Percentiles rank a stretch among this genome's conserved stretches.
Conservation (phyloP, 164 flowering plant species). For the Vitis labrusca region DNA sequence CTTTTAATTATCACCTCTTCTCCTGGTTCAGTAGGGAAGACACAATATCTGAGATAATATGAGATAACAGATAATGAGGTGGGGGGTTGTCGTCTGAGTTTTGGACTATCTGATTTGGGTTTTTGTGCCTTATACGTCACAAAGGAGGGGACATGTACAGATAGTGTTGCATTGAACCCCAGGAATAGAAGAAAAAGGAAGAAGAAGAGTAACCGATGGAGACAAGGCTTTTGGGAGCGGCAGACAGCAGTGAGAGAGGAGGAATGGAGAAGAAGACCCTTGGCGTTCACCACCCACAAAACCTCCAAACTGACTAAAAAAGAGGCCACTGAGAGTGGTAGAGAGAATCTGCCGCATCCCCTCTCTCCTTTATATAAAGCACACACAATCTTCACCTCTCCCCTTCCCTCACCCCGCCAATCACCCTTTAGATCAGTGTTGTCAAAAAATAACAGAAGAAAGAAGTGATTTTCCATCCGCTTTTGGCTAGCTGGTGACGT, state of each 20-base stretch:
- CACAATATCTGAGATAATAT: too few species aligned
- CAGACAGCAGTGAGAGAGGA: conserved; percentile 13
- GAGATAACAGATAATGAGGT: too few species aligned
- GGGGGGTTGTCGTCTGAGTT: conserved; percentile 9
- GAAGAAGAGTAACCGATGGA: conserved; percentile 5
- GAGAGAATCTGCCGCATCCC: conserved; percentile 15
- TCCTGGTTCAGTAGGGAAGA: too few species aligned
- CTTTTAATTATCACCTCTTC: too few species aligned
- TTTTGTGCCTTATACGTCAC: neutral
- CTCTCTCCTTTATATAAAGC: neutral
- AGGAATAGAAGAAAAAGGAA: neutral
- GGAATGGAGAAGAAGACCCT: conserved; percentile 8
- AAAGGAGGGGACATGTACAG: too few species aligned
- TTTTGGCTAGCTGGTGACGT: too few species aligned
- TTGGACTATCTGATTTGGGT: neutral
- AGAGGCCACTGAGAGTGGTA: conserved; percentile 6
- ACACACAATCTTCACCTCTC: too few species aligned
- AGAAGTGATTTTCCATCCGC: too few species aligned
- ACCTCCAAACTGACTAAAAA: neutral
- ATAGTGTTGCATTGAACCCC: neutral
- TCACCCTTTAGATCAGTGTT: too few species aligned
- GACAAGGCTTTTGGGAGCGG: conserved; percentile 11
- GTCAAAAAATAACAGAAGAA: too few species aligned
- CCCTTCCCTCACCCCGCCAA: too few species aligned
- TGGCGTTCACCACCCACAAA: conserved; percentile 11